phyloP scores from a whole-genome alignment of 768 basidiomycete genomes.

The Auricularia auricula-judae region DNA sequence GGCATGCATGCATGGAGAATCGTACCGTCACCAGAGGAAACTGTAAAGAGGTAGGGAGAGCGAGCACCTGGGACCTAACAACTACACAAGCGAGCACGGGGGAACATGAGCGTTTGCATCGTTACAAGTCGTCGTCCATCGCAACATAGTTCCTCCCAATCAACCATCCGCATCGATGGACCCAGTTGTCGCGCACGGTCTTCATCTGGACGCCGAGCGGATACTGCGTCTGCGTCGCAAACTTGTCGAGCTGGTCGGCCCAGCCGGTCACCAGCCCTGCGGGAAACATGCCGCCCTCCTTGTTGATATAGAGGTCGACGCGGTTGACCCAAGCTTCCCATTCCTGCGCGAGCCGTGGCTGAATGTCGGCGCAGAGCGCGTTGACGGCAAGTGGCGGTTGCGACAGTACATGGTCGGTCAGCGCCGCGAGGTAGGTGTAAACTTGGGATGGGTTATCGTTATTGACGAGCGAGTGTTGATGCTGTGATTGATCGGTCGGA shows the following conservation, averaged over 20 bases:
- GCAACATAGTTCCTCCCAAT: slow-evolving; percentile 30
- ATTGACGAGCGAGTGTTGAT: slow-evolving; percentile 21
- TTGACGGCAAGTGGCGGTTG: slow-evolving; percentile 60
- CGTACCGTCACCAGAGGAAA: neutral
- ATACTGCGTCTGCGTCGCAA: slow-evolving; percentile 40
- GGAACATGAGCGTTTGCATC: neutral
- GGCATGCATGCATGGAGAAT: neutral
- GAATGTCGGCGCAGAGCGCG: slow-evolving; percentile 42
- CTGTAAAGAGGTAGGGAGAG: neutral
- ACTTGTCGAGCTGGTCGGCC: slow-evolving; percentile 58
- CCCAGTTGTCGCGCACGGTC: slow-evolving; percentile 53
- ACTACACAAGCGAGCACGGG: neutral
- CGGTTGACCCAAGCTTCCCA: slow-evolving; percentile 70
- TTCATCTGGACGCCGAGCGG: slow-evolving; percentile 31
- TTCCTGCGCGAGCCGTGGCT: slow-evolving; percentile 57
- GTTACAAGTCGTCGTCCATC: neutral
- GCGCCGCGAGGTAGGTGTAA: slow-evolving; percentile 54
- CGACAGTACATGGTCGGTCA: slow-evolving; percentile 55
- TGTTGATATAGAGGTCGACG: slow-evolving; percentile 61
- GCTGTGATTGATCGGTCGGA: slow-evolving; percentile 22
- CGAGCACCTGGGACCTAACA: neutral
- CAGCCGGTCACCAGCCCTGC: slow-evolving; percentile 56
- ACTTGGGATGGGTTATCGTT: slow-evolving; percentile 59
- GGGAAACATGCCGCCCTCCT: slow-evolving; percentile 69
- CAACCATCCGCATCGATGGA: slow-evolving; percentile 68